phyloP scores from a whole-genome alignment of 2,329 filamentous ascomycete genomes.

The Colletotrichum lini region DNA sequence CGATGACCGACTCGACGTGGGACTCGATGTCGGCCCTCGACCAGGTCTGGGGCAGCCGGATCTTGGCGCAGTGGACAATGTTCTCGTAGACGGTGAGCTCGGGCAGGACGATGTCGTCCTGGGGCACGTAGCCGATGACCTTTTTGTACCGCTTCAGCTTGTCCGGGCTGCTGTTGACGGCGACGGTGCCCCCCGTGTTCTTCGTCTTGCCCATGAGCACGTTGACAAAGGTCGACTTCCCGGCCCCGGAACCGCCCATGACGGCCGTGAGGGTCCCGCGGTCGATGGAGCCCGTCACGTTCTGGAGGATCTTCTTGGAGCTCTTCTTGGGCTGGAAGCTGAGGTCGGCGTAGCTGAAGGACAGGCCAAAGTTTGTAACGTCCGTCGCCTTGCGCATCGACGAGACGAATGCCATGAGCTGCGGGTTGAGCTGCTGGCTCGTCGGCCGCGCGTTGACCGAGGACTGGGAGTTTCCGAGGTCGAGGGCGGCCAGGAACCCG shows the following conservation, averaged over 20 bases:
- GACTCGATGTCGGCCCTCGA: conserved; percentile 62
- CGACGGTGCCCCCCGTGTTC: conserved; percentile 65
- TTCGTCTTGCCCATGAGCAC: conserved; percentile 72
- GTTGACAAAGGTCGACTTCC: conserved; percentile 73
- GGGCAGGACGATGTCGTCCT: conserved; percentile 72
- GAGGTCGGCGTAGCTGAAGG: conserved; percentile 66
- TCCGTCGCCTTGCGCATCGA: conserved; percentile 68
- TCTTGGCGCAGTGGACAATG: conserved; percentile 70
- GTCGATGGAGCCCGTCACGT: conserved; percentile 68
- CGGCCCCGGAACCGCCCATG: conserved; percentile 73
- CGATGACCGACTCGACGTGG: conserved; percentile 70
- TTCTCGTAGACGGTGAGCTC: conserved; percentile 75
- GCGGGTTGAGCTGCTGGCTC: conserved; percentile 51
- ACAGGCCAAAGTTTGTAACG: conserved; percentile 65
- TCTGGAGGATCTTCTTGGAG: conserved; percentile 63
- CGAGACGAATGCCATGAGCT: conserved; percentile 65
- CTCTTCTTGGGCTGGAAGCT: conserved; percentile 62
- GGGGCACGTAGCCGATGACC: conserved; percentile 73
- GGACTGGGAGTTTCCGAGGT: conserved; percentile 43
- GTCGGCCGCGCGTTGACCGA: conserved; percentile 44
- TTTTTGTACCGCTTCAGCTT: conserved; percentile 69
- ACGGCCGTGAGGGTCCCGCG: conserved; percentile 69
- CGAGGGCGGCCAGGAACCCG: conserved; percentile 56
- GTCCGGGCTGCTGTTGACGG: conserved; percentile 66
- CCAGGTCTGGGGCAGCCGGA: conserved; percentile 68